phyloP scores from a whole-genome alignment of 225 moss, liverwort and hornwort genomes.

The Ulota crispa region DNA sequence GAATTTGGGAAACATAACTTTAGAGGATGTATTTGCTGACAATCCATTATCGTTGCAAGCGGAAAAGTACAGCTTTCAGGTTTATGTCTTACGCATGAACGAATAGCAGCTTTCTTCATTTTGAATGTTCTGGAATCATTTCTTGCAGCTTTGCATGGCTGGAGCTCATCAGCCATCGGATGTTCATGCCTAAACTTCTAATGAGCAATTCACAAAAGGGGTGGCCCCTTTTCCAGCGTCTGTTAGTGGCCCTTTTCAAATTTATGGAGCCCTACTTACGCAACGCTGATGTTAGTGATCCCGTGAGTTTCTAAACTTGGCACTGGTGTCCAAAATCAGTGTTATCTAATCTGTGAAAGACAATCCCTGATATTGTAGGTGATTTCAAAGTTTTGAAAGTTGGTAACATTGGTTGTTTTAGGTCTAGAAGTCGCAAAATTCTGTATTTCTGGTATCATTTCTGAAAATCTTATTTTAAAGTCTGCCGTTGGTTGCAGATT shows the following conservation, averaged over 20 bases:
- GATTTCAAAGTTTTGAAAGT: not conserved
- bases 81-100: slow-evolving; percentile 12
- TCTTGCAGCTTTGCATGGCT: slow-evolving; percentile 91
- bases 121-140: slow-evolving; percentile 20
- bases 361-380: not conserved
- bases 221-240: slow-evolving; percentile 96
- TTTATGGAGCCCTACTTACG: slow-evolving; percentile 99
- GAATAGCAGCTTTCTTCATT: slow-evolving; percentile 7
- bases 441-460: slow-evolving; percentile 1
- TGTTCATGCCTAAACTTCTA: slow-evolving; percentile 96
- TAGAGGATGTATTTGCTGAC: not conserved
- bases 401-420: not conserved
- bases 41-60: not conserved
- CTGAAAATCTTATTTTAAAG: not conserved
- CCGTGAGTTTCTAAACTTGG: slow-evolving; percentile 56
- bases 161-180: slow-evolving; percentile 98
- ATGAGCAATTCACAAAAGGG: slow-evolving; percentile 89
- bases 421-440: not conserved
- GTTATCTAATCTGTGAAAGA: not conserved
- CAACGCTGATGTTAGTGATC: slow-evolving; percentile 96
- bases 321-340: not conserved
- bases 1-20: not conserved
- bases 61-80: not conserved
- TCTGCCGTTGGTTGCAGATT: slow-evolving; percentile 5
- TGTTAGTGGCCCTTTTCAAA: slow-evolving; percentile 91